These are phyloP conservation scores for Tricladium varicosporioides DNA, from an alignment of 2,329 filamentous ascomycete genomes.

Conservation along the genomic window DNA sequence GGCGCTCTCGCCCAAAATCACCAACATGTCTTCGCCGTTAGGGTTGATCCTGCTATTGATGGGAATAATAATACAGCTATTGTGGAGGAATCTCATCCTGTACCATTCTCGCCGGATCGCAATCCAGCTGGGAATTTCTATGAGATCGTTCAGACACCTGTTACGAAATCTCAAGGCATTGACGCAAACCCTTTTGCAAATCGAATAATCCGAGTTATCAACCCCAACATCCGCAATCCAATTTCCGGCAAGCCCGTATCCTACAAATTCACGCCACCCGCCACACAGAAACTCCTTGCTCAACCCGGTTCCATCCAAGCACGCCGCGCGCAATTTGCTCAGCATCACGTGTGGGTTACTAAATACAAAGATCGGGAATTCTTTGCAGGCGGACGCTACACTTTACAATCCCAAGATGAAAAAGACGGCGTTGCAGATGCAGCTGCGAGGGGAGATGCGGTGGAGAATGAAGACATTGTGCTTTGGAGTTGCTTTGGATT, in stretches of 20 bases:
- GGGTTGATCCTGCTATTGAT: constrained; percentile 57
- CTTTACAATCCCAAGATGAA: constrained; percentile 32
- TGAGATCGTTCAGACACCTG: constrained; percentile 38
- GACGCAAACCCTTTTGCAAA: constrained; percentile 46
- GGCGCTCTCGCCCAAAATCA: constrained; percentile 60
- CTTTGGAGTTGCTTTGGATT: constrained; percentile 92
- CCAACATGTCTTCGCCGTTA: constrained; percentile 55
- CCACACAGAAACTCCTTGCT: constrained; percentile 76
- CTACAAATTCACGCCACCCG: constrained; percentile 85
- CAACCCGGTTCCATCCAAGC: constrained; percentile 81
- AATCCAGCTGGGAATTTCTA: constrained; percentile 56
- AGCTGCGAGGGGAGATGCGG: constrained; percentile 81
- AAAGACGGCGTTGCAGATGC: constrained; percentile 52
- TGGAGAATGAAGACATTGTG: constrained; percentile 83
- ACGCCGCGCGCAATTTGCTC: constrained; percentile 85
- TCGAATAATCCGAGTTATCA: constrained; percentile 84
- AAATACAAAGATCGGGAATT: constrained; percentile 61
- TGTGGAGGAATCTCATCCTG: constrained; percentile 51
- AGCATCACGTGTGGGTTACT: constrained; percentile 85
- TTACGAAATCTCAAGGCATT: constrained; percentile 40
- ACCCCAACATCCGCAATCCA: constrained; percentile 75
- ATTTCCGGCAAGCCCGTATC: constrained; percentile 78
- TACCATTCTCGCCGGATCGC: constrained; percentile 41
- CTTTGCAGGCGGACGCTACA: constrained; percentile 34
- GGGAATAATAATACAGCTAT: constrained; percentile 51